Percentiles rank a stretch among this genome's conserved stretches.
Evolutionary conservation across 257 asterid species (phyloP).

Genomic region (Jaltomata sinuosa): DNA sequence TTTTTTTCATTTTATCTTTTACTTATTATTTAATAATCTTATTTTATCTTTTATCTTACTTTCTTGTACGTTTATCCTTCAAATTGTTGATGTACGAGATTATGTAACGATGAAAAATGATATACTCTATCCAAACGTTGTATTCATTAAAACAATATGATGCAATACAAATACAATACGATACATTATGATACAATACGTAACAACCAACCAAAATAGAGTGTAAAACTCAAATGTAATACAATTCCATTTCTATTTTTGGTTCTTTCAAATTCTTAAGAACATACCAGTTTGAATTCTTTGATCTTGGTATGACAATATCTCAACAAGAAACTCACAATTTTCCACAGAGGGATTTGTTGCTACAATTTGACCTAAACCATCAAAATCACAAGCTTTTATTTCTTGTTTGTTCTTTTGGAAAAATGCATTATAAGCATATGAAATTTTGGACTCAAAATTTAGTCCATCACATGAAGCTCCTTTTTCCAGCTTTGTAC

Average conservation of each 20-base stretch:
- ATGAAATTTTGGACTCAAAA: conserved; percentile 18
- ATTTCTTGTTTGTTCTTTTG: conserved; percentile 23
- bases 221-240: neutral
- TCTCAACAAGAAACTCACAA: conserved; percentile 19
- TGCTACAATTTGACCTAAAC: conserved; percentile 20
- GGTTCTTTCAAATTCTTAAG: neutral
- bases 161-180: too few relatives aligned
- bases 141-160: too few relatives aligned
- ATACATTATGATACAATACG: too few relatives aligned
- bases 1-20: too few relatives aligned
- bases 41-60: too few relatives aligned
- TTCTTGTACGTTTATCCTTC: too few relatives aligned
- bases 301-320: neutral
- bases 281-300: neutral
- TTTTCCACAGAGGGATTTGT: conserved; percentile 19
- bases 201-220: too few relatives aligned
- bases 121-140: too few relatives aligned
- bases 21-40: too few relatives aligned
- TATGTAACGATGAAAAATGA: too few relatives aligned
- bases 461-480: conserved; percentile 28
- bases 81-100: too few relatives aligned
- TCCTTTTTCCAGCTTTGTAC: conserved; percentile 28
- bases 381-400: conserved; percentile 17
- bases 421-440: conserved; percentile 37
- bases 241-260: neutral